These are phyloP conservation scores for Monascus ruber DNA, from an alignment of 2,329 filamentous ascomycete genomes.

Conservation along the genomic window DNA sequence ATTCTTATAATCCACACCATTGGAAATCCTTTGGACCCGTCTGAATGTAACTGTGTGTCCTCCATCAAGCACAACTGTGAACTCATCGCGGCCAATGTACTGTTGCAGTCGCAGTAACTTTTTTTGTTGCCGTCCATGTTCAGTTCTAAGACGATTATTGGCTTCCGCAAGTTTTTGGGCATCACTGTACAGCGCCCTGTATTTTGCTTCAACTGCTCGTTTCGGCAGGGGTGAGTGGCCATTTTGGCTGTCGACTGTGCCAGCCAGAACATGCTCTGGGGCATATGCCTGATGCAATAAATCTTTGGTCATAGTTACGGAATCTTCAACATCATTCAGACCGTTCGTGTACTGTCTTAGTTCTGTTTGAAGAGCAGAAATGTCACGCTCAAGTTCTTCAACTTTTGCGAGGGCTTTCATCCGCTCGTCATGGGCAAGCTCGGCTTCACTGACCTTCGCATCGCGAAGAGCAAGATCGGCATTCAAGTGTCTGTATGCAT, in stretches of 20 bases:
- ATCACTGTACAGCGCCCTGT: slow-evolving; percentile 22
- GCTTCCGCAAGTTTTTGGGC: slow-evolving; percentile 15
- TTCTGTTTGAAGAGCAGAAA: slow-evolving; percentile 12
- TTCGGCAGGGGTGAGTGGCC: background rate
- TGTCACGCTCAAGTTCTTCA: slow-evolving; percentile 11
- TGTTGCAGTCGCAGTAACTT: slow-evolving; percentile 20
- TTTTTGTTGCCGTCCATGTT: slow-evolving; percentile 22
- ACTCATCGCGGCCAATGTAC: slow-evolving; percentile 17
- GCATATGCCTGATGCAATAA: slow-evolving; percentile 16
- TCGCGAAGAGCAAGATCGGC: slow-evolving; percentile 12
- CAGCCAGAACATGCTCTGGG: slow-evolving; percentile 11
- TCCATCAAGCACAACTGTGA: slow-evolving; percentile 18
- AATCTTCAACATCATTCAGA: background rate
- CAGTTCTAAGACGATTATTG: slow-evolving; percentile 17
- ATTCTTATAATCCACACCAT: background rate
- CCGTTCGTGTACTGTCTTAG: slow-evolving; percentile 7
- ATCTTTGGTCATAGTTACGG: slow-evolving; percentile 5
- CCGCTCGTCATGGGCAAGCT: slow-evolving; percentile 13
- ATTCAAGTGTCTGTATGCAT: slow-evolving; percentile 16
- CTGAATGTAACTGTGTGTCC: slow-evolving; percentile 14
- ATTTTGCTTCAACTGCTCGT: slow-evolving; percentile 15
- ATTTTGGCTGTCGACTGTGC: background rate
- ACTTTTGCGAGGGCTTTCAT: slow-evolving; percentile 7
- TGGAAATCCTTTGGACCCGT: slow-evolving; percentile 6
- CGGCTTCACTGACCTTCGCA: slow-evolving; percentile 10